Conservation (phyloP, 2,329 filamentous ascomycete genomes). For the Verticillium isaacii region DNA sequence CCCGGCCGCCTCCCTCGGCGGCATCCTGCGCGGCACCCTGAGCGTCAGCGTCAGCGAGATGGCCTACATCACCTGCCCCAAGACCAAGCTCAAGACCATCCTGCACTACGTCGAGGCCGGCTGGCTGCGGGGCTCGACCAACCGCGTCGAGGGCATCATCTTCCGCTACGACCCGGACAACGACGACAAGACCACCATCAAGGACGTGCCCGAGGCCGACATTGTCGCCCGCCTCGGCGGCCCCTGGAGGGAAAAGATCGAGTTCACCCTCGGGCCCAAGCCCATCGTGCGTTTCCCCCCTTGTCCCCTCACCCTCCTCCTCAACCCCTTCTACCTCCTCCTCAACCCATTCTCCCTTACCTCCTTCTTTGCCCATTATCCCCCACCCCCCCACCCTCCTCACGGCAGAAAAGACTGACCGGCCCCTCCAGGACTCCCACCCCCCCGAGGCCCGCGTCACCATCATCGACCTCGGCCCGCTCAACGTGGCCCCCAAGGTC, state of each 20-base stretch:
- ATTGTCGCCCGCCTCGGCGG: slow-evolving; percentile 79
- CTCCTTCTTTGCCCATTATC: neutral
- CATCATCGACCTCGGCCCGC: slow-evolving; percentile 83
- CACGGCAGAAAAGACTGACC: too few relatives aligned
- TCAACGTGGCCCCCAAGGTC: slow-evolving; percentile 73
- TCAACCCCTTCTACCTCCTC: neutral
- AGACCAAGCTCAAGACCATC: slow-evolving; percentile 87
- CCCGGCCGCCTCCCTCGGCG: slow-evolving; percentile 87
- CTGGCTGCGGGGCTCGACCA: slow-evolving; percentile 87
- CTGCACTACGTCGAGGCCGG: slow-evolving; percentile 91
- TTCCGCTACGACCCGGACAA: slow-evolving; percentile 88
- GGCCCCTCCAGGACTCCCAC: slow-evolving; percentile 32
- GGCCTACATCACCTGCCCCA: slow-evolving; percentile 83
- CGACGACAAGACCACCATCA: slow-evolving; percentile 73
- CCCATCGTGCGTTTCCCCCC: slow-evolving; percentile 48
- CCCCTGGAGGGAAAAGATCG: slow-evolving; percentile 72
- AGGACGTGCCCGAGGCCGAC: slow-evolving; percentile 81
- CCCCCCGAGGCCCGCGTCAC: slow-evolving; percentile 60
- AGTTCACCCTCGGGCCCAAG: slow-evolving; percentile 56
- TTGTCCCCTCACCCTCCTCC: too few relatives aligned
- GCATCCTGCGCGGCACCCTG: slow-evolving; percentile 79
- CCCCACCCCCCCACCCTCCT: too few relatives aligned
- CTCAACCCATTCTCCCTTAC: neutral
- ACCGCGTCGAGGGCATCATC: slow-evolving; percentile 84
- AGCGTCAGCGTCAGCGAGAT: slow-evolving; percentile 87